A percentile compares a stretch with the other conserved stretches of the same genome.
These are phyloP conservation scores for Leishmania guyanensis DNA, from an alignment of 208 protist genomes.

Conservation along the genomic window DNA sequence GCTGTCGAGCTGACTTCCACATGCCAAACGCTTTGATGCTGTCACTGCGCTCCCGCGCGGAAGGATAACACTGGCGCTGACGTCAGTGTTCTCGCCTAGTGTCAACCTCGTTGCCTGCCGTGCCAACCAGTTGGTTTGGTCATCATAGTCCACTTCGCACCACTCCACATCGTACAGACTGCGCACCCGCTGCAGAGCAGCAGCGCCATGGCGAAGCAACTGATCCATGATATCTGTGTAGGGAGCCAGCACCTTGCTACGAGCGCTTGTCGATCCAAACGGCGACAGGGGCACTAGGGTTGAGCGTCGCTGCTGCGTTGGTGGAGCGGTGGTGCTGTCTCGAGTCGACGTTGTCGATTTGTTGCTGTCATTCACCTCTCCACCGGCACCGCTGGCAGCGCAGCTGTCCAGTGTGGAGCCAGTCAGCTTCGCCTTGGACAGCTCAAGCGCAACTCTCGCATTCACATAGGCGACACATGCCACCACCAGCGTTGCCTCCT, in stretches of 20 bases:
- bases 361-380: not conserved
- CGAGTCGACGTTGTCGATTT: not conserved
- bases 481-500: conserved; percentile 12
- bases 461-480: conserved; percentile 25
- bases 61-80: conserved; percentile 28
- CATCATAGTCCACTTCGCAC: conserved; percentile 24
- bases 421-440: not conserved
- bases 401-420: not conserved
- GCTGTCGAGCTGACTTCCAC: not conserved
- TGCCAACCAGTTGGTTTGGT: conserved; percentile 19
- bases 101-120: conserved; percentile 5
- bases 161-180: conserved; percentile 18
- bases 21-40: not conserved
- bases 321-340: not conserved
- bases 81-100: not conserved
- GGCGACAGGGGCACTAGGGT: not conserved
- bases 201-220: conserved; percentile 24
- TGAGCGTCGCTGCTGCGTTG: conserved; percentile 14
- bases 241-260: conserved; percentile 24
- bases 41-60: not conserved
- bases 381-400: not conserved
- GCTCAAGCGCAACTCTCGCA: conserved; percentile 10
- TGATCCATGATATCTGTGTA: conserved; percentile 34
- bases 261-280: not conserved
- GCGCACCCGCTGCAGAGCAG: conserved; percentile 16